These are phyloP conservation scores for Eucalyptus marginata DNA, from an alignment of 345 rosid species.

Conservation along the genomic window DNA sequence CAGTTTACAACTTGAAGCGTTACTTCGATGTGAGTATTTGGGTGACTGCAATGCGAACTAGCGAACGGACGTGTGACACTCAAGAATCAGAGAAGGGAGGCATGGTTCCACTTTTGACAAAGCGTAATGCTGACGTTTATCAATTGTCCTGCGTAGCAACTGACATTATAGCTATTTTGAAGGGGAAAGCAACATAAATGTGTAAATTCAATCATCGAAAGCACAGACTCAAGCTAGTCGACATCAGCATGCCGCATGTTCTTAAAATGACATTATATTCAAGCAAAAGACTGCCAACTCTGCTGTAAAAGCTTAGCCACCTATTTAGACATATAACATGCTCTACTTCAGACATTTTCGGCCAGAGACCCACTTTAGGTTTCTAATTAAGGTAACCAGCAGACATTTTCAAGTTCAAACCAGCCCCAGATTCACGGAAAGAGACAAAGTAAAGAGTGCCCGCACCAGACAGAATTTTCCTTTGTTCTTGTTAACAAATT, in stretches of 20 bases:
- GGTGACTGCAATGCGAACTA: too few species aligned
- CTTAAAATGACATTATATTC: not conserved
- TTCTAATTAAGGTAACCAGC: not conserved
- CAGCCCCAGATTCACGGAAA: too few species aligned
- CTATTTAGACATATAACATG: too few species aligned
- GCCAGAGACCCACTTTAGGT: not conserved
- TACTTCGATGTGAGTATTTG: too few species aligned
- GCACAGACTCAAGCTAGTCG: not conserved
- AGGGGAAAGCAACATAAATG: not conserved
- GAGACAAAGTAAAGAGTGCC: too few species aligned
- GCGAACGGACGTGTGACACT: too few species aligned
- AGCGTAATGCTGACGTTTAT: too few species aligned
- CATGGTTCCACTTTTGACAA: too few species aligned
- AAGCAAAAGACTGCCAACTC: not conserved
- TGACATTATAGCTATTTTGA: too few species aligned
- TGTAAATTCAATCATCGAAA: not conserved
- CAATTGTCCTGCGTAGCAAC: too few species aligned
- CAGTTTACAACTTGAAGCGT: too few species aligned
- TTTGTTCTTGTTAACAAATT: not conserved
- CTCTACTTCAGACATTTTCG: not conserved
- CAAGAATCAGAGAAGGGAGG: too few species aligned
- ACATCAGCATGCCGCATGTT: not conserved
- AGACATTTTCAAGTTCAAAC: not conserved
- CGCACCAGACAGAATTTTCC: not conserved
- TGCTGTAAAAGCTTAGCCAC: not conserved